These are phyloP conservation scores for Zanthoxylum bungeanum DNA, from an alignment of 345 rosid species.

Conservation along the genomic window DNA sequence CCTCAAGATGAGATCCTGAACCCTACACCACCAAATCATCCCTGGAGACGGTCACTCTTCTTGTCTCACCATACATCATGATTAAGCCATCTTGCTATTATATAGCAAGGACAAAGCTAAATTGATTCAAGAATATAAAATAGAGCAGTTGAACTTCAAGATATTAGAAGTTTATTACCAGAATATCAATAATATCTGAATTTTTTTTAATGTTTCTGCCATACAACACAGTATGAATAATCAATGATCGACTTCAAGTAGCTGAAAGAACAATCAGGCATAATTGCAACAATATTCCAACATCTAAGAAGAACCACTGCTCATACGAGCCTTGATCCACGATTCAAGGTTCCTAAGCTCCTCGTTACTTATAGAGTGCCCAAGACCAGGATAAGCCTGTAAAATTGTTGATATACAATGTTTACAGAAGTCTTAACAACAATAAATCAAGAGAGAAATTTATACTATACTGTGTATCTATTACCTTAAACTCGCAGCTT, in stretches of 20 bases:
- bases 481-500: constrained; percentile 76
- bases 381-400: constrained; percentile 74
- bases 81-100: too few species aligned
- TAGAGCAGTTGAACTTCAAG: too few species aligned
- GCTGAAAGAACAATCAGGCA: too few species aligned
- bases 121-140: not conserved
- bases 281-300: too few species aligned
- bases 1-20: too few species aligned
- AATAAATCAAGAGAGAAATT: too few species aligned
- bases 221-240: not conserved
- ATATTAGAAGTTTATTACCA: too few species aligned
- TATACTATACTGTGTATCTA: not conserved
- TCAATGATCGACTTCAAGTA: not conserved
- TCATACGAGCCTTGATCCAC: constrained; percentile 70
- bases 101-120: too few species aligned
- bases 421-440: not conserved
- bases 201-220: not conserved
- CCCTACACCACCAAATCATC: too few species aligned
- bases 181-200: not conserved
- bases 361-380: constrained; percentile 51
- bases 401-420: not conserved
- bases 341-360: constrained; percentile 59
- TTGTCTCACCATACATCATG: too few species aligned
- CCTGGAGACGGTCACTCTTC: too few species aligned
- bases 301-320: too few species aligned